phyloP scores from a whole-genome alignment of 2,329 filamentous ascomycete genomes.

The Chrysoporthe austroafricana region DNA sequence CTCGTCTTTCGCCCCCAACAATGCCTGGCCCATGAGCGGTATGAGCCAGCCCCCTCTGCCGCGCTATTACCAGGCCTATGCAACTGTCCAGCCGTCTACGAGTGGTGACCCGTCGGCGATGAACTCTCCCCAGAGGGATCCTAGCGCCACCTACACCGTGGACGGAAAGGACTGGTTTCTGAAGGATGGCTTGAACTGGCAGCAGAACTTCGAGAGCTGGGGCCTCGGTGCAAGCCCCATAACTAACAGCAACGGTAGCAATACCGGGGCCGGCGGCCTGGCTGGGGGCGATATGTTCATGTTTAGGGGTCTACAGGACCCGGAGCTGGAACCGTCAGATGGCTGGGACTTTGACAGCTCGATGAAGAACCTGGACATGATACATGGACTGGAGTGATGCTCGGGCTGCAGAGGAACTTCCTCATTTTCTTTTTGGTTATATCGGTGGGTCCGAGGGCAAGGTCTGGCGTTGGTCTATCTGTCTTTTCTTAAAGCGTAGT shows the following conservation, averaged over 20 bases:
- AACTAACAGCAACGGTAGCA: neutral
- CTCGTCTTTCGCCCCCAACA: conserved; percentile 21
- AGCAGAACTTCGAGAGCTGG: conserved; percentile 62
- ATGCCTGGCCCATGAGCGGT: conserved; percentile 34
- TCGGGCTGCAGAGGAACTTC: neutral
- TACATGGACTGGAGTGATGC: conserved; percentile 36
- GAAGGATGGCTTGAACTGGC: conserved; percentile 61
- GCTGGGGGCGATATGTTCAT: conserved; percentile 33
- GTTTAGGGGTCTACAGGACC: conserved; percentile 33
- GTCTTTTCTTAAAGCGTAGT: no score
- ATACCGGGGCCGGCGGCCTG: conserved; percentile 20
- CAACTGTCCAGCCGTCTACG: conserved; percentile 31
- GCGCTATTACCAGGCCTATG: conserved; percentile 36
- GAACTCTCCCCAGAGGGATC: conserved; percentile 30
- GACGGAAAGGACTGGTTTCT: conserved; percentile 62
- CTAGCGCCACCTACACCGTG: conserved; percentile 44
- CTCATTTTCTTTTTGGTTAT: neutral
- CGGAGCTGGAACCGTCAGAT: conserved; percentile 31
- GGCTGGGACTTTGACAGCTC: conserved; percentile 33
- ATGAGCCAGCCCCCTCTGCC: conserved; percentile 34
- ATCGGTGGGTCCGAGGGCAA: neutral
- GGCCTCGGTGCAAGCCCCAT: conserved; percentile 38
- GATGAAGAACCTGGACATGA: conserved; percentile 34
- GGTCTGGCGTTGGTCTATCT: conserved; percentile 30
- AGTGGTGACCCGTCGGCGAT: conserved; percentile 31